Evolutionary conservation across 2,329 filamentous ascomycete species (phyloP).

Genomic region (Cladosporium sp.): DNA sequence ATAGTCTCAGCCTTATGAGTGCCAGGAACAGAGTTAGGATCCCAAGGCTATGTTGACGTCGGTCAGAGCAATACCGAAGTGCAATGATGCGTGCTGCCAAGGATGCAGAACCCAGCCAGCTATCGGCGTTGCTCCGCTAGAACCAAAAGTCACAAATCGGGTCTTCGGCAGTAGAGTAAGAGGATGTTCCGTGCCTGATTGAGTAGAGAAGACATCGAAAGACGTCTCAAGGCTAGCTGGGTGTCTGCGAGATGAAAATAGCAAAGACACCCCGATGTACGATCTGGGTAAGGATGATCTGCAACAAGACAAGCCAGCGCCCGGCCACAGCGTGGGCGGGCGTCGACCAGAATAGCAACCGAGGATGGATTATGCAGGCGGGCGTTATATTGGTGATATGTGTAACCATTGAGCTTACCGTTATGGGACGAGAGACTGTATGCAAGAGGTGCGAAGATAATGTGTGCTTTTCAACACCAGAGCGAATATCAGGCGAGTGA

Average conservation of each 20-base stretch:
- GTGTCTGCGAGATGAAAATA: neutral
- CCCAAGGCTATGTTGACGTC: neutral
- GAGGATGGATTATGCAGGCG: constrained; percentile 2
- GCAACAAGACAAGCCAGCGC: neutral
- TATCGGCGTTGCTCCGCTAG: neutral
- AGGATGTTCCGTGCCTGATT: neutral
- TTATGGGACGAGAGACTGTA: neutral
- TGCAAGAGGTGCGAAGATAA: neutral
- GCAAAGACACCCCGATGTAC: neutral
- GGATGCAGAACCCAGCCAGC: neutral
- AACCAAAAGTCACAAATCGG: neutral
- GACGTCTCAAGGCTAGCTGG: neutral
- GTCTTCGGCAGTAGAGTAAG: neutral
- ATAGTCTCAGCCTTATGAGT: neutral
- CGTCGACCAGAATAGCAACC: neutral
- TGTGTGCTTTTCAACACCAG: neutral
- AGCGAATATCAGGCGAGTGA: too few relatives aligned
- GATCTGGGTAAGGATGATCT: neutral
- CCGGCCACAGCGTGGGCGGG: neutral
- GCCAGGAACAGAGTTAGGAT: neutral
- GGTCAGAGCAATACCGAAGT: neutral
- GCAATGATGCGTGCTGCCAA: neutral
- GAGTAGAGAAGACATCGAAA: neutral
- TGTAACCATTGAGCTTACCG: neutral
- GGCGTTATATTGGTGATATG: constrained; percentile 11